Conservation (phyloP, 805 yeast genomes). For the Candida ulmi region DNA sequence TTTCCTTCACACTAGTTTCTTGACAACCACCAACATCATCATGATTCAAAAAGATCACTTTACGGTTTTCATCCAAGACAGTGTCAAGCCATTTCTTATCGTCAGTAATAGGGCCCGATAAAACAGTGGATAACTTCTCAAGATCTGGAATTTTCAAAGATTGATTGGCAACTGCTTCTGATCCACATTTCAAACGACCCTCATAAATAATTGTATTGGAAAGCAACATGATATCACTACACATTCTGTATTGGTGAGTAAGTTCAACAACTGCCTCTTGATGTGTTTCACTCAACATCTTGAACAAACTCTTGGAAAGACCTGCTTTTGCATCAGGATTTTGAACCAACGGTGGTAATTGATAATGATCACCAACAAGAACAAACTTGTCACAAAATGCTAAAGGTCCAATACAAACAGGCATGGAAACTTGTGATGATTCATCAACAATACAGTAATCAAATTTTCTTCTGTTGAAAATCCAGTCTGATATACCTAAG, state of each 20-base stretch:
- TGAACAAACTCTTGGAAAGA: constrained; percentile 72
- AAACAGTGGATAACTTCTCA: constrained; percentile 3
- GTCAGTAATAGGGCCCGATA: constrained; percentile 1
- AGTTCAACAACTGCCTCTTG: constrained; percentile 76
- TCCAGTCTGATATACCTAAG: constrained; percentile 62
- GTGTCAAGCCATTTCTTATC: constrained; percentile 47
- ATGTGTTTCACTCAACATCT: constrained; percentile 60
- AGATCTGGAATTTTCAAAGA: constrained; percentile 41
- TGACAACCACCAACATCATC: constrained; percentile 52
- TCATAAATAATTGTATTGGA: constrained; percentile 77
- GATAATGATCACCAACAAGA: constrained; percentile 95
- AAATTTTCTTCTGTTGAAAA: constrained; percentile 54
- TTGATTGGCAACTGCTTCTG: constrained; percentile 54
- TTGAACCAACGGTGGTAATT: constrained; percentile 82
- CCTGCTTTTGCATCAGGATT: constrained; percentile 57
- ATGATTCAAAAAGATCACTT: constrained; percentile 77
- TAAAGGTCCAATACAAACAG: constrained; percentile 85
- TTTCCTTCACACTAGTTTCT: constrained; percentile 57
- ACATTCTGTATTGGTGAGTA: constrained; percentile 87
- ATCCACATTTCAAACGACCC: constrained; percentile 74
- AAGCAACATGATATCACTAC: constrained; percentile 77
- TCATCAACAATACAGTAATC: constrained; percentile 96
- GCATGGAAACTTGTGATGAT: constrained; percentile 93
- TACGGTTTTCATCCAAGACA: constrained; percentile 47
- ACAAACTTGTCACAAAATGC: constrained; percentile 72